Percentiles rank a stretch among this genome's conserved stretches.
These are phyloP conservation scores for Hondaea fermentalgiana DNA, from an alignment of 108 stramenopile genomes.

Conservation along the genomic window DNA sequence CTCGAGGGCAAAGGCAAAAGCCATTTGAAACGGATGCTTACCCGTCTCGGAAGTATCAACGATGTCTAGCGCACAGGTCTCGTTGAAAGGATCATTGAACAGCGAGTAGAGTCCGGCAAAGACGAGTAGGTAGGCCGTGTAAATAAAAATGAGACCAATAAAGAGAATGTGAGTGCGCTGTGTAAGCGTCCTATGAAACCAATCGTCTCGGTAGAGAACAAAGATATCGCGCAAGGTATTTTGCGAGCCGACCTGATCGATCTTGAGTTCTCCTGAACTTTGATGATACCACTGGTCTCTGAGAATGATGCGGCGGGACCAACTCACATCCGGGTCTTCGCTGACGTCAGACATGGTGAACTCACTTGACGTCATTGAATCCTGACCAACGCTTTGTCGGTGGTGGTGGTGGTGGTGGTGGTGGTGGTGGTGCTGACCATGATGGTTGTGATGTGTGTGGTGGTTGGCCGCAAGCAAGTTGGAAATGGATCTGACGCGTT, in stretches of 20 bases:
- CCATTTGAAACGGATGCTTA: neutral
- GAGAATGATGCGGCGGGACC: neutral
- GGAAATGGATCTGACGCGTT: neutral
- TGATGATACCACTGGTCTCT: neutral
- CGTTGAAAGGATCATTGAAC: slow-evolving; percentile 32
- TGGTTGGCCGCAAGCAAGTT: neutral
- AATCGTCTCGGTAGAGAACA: slow-evolving; percentile 37
- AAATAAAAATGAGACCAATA: slow-evolving; percentile 41
- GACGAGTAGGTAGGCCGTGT: slow-evolving; percentile 54
- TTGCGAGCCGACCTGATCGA: neutral
- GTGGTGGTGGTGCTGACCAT: neutral
- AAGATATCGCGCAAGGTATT: neutral
- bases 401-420: neutral
- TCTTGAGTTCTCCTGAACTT: neutral
- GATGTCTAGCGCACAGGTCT: slow-evolving; percentile 50
- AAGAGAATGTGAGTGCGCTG: slow-evolving; percentile 33
- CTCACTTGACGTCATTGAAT: neutral
- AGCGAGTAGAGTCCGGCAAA: slow-evolving; percentile 56
- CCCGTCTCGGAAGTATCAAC: slow-evolving; percentile 21
- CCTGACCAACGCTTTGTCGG: neutral
- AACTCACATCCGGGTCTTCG: neutral
- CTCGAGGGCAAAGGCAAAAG: slow-evolving; percentile 68
- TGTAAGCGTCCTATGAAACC: slow-evolving; percentile 65
- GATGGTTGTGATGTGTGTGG: neutral
- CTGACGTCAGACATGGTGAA: neutral